A percentile compares a stretch with the other conserved stretches of the same genome.
Conservation (phyloP, 148 eudicot species). For the Cornus florida region DNA sequence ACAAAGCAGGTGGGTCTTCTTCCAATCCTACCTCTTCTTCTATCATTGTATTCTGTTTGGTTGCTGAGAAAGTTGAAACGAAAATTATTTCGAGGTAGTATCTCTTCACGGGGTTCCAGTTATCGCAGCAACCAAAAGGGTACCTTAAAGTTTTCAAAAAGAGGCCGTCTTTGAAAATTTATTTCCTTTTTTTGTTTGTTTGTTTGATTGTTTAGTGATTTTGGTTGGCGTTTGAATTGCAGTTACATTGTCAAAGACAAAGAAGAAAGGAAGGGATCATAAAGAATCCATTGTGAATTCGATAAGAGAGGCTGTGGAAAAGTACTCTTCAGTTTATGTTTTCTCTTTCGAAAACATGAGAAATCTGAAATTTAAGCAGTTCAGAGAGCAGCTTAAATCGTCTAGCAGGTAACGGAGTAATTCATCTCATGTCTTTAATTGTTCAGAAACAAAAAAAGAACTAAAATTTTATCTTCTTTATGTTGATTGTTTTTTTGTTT, state of each 20-base stretch:
- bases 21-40: not conserved
- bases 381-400: conserved; percentile 76
- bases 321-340: conserved; percentile 62
- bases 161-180: too few species aligned
- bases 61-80: not conserved
- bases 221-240: conserved; percentile 18
- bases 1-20: conserved; percentile 45
- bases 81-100: not conserved
- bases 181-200: too few species aligned
- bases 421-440: not conserved
- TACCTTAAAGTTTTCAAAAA: not conserved
- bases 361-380: conserved; percentile 88
- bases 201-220: not conserved
- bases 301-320: conserved; percentile 73
- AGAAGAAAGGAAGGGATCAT: conserved; percentile 87
- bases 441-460: not conserved
- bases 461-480: not conserved
- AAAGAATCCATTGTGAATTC: conserved; percentile 66
- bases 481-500: not conserved
- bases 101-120: not conserved
- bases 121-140: not conserved
- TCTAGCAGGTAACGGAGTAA: conserved; percentile 55
- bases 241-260: conserved; percentile 92
- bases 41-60: not conserved
- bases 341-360: conserved; percentile 88